A percentile compares a stretch with the other conserved stretches of the same genome.
Conservation (phyloP, 106 monocot genomes). For the Dendrobium officinale region DNA sequence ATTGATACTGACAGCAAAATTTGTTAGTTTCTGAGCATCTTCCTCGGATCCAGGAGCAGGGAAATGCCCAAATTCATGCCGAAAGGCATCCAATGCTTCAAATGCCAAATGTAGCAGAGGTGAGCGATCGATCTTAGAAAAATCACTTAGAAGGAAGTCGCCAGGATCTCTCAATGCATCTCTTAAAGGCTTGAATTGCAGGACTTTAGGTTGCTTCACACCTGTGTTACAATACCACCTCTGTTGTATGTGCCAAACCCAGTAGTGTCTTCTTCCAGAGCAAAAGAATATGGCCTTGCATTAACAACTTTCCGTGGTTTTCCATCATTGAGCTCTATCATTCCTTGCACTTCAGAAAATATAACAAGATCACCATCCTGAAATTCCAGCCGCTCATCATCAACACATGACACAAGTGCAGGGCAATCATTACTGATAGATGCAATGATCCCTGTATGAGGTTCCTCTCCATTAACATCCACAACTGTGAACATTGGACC, state of each 20-base stretch:
- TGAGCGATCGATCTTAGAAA: constrained; percentile 47
- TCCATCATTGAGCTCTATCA: constrained; percentile 77
- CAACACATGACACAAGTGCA: constrained; percentile 64
- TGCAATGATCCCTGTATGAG: constrained; percentile 74
- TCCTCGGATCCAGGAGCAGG: constrained; percentile 55
- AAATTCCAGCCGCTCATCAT: constrained; percentile 73
- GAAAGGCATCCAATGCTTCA: constrained; percentile 60
- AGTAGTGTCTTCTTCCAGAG: constrained; percentile 56
- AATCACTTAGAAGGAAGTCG: constrained; percentile 61
- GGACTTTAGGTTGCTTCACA: constrained; percentile 49
- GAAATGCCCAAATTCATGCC: constrained; percentile 34
- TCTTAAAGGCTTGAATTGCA: constrained; percentile 40
- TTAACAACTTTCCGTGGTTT: constrained; percentile 56
- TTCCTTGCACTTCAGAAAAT: constrained; percentile 73
- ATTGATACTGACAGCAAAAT: constrained; percentile 30
- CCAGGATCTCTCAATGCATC: constrained; percentile 57
- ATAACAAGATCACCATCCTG: constrained; percentile 69
- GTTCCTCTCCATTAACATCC: constrained; percentile 76
- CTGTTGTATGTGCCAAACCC: constrained; percentile 41
- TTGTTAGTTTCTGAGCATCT: constrained; percentile 41
- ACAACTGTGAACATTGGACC: constrained; percentile 64
- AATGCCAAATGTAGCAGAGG: constrained; percentile 58
- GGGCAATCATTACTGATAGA: constrained; percentile 71
- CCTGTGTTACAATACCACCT: constrained; percentile 67
- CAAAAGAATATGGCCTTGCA: constrained; percentile 55